Percentiles rank a stretch among this genome's conserved stretches.
phyloP scores from a whole-genome alignment of 192 early-diverging fungal genomes.

The Chytriomyces sp. region DNA sequence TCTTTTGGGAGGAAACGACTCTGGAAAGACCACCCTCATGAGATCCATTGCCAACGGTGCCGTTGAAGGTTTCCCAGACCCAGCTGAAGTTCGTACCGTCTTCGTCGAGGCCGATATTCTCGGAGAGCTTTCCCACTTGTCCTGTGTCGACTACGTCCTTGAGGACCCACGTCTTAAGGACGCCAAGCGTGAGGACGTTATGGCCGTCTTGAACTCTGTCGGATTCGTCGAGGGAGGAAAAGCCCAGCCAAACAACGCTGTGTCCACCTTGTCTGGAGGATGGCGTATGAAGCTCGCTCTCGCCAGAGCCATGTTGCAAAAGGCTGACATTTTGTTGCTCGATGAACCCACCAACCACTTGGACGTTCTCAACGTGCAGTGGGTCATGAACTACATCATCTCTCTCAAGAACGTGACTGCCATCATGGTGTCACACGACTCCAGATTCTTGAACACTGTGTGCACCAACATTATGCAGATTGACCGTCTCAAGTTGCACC shows the following conservation, averaged over 20 bases:
- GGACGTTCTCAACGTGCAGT: constrained; percentile 69
- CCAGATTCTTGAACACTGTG: constrained; percentile 78
- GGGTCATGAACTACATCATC: constrained; percentile 75
- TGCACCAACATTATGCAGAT: constrained; percentile 87
- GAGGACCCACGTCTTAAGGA: constrained; percentile 49
- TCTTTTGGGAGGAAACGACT: constrained; percentile 83
- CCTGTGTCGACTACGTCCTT: constrained; percentile 71
- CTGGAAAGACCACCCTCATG: constrained; percentile 87
- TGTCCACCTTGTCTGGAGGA: constrained; percentile 80
- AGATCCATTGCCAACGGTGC: constrained; percentile 83
- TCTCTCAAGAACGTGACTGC: constrained; percentile 75
- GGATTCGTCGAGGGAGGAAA: constrained; percentile 73
- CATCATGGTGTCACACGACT: constrained; percentile 88
- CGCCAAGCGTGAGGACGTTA: constrained; percentile 58
- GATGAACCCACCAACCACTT: constrained; percentile 90
- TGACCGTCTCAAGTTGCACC: constrained; percentile 80
- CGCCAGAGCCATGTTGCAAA: constrained; percentile 83
- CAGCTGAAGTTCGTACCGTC: constrained; percentile 76
- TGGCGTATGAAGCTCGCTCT: constrained; percentile 92
- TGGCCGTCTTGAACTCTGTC: constrained; percentile 61
- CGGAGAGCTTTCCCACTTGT: constrained; percentile 72
- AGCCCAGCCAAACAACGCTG: constrained; percentile 54
- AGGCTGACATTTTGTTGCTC: constrained; percentile 82
- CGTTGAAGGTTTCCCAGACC: constrained; percentile 80
- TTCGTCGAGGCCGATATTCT: constrained; percentile 71